phyloP scores from a whole-genome alignment of 164 flowering plant species.

The Annona cherimola region DNA sequence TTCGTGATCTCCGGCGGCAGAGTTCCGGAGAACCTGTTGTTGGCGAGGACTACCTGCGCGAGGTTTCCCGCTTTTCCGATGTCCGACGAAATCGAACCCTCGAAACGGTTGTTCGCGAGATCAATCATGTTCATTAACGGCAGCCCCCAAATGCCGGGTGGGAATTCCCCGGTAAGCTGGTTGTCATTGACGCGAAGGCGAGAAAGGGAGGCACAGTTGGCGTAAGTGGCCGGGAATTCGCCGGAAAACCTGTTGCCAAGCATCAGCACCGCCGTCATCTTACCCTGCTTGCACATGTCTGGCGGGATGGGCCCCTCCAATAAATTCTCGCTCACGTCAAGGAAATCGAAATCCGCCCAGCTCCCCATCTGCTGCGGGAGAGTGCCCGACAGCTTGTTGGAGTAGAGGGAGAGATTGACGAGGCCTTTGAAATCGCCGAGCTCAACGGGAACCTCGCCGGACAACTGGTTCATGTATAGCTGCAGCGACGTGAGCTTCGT shows the following conservation, averaged over 20 bases:
- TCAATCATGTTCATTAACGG: conserved; percentile 48
- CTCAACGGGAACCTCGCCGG: conserved; percentile 55
- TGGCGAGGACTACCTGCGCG: conserved; percentile 12
- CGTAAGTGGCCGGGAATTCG: conserved; percentile 59
- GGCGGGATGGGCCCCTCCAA: conserved; percentile 83
- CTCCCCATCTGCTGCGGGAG: conserved; percentile 74
- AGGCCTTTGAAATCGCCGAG: conserved; percentile 54
- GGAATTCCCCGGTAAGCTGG: conserved; percentile 60
- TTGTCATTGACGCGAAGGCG: conserved; percentile 67
- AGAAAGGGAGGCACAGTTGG: conserved; percentile 37
- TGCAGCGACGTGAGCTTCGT: conserved; percentile 37
- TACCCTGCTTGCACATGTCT: conserved; percentile 82
- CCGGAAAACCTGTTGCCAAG: conserved; percentile 68
- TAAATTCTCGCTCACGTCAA: conserved; percentile 71
- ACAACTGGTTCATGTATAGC: conserved; percentile 37
- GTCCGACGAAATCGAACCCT: conserved; percentile 55
- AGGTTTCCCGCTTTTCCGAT: conserved; percentile 39
- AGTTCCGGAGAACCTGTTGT: conserved; percentile 51
- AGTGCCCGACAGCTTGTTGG: conserved; percentile 54
- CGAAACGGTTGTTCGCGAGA: conserved; percentile 40
- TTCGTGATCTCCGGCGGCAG: conserved; percentile 55
- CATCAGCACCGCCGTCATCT: conserved; percentile 53
- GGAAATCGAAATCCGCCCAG: conserved; percentile 66
- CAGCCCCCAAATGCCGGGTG: conserved; percentile 71
- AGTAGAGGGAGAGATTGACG: conserved; percentile 66